A percentile compares a stretch with the other conserved stretches of the same genome.
Conservation (phyloP, 805 yeast genomes). For the Cyberlindnera japonica region DNA sequence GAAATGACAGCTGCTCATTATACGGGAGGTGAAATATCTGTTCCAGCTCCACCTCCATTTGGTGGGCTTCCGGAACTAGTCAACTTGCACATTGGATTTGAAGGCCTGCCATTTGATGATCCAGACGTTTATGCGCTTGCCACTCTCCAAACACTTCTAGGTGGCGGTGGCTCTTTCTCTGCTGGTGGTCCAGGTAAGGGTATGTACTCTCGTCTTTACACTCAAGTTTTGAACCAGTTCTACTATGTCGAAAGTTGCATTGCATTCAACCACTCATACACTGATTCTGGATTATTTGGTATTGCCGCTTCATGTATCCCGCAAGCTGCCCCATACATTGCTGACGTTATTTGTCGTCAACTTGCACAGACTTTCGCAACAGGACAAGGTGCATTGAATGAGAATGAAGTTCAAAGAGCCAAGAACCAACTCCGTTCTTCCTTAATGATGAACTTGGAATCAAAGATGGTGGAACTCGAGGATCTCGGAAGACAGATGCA, state of each 20-base stretch:
- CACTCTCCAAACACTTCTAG: conserved; percentile 81
- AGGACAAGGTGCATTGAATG: conserved; percentile 60
- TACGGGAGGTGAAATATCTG: conserved; percentile 55
- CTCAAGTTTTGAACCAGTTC: conserved; percentile 85
- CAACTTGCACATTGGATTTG: conserved; percentile 83
- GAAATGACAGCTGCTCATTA: conserved; percentile 42
- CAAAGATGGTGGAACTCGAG: conserved; percentile 89
- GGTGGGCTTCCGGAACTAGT: conserved; percentile 67
- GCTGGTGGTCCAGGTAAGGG: conserved; percentile 99
- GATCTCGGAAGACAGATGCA: conserved; percentile 95
- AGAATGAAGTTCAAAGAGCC: conserved; percentile 78
- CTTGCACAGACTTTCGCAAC: conserved; percentile 45
- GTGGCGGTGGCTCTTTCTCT: conserved; percentile 96
- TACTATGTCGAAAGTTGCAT: conserved; percentile 88
- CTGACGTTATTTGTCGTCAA: conserved; percentile 73
- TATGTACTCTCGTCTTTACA: conserved; percentile 92
- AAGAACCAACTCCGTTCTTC: conserved; percentile 89
- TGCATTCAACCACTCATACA: conserved; percentile 84
- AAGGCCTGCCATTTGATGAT: conserved; percentile 77
- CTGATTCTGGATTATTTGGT: conserved; percentile 90
- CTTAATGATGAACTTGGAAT: conserved; percentile 87
- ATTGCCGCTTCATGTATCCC: conserved; percentile 82
- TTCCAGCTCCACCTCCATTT: conserved; percentile 42
- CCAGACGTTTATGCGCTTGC: conserved; percentile 91
- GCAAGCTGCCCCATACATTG: conserved; percentile 77